Evolutionary conservation across 768 basidiomycete genomes (phyloP), one percentile per base, ranked within the genome.

Genomic region (Mycena olivaceomarginata): DNA sequence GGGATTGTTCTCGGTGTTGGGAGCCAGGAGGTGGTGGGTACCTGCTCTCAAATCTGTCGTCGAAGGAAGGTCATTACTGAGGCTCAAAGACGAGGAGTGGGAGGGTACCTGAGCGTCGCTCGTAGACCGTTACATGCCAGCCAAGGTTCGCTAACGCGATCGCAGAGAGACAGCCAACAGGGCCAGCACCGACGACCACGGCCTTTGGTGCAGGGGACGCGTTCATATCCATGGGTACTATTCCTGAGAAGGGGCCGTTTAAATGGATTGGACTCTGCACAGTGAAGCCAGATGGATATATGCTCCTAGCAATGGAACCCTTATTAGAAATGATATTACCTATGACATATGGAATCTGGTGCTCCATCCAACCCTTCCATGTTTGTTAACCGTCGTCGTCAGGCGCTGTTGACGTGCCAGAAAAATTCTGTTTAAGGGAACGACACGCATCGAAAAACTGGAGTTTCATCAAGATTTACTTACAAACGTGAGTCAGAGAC

Each of bases 161-260:
- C 13, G 95, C 94, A 13, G 91, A 89, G 16, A 96, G 91, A 79
- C 94, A 94, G 11, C 95, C 95, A 40, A 95, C 95, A 6, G 95
- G 94, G 2, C 95, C 95, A 59, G 66, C 45, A 20, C 75, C 76
- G n/a, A 71, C 67, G 57, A 65, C 43, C 5, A 64, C 41, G n/a
- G 60, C 53, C 25, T 62, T 63, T 8, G 75, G 75, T 8, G 85
- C 16, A 18, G 12, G 22, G 53, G 20, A 37, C n/a, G 53, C 53
- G 22, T 22, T 56, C 53, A 56, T 56, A 56, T 56, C 12, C 20
- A 45, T 45, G 53, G 53, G 53, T 56, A 9, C 22, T 56, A 56
- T 22, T 56, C 8, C 53, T 56, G 53, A 9, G 12, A 22, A 22
- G 22, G 22, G 53, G n/a, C 53, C n/a, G 53, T 56, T 56, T 56